phyloP scores from a whole-genome alignment of 1,284 basidiomycete genomes.

The Coniophora puteana region DNA sequence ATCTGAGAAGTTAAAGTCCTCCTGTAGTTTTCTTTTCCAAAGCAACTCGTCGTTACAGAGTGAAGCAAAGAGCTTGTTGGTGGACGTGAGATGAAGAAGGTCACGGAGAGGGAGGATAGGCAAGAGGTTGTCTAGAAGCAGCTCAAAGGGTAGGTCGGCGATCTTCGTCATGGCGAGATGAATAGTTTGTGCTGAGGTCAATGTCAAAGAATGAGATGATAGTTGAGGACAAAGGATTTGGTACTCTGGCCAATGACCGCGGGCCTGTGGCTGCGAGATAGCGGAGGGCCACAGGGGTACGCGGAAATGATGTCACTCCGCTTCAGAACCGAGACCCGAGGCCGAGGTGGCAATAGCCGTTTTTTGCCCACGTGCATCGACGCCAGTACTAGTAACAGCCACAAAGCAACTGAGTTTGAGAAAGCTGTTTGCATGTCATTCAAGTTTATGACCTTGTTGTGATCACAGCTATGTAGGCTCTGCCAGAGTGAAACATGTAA shows the following conservation, averaged over 20 bases:
- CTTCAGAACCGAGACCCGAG: no score
- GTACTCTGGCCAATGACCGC: slow-evolving; percentile 10
- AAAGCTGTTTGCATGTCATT: no score
- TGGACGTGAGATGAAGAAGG: slow-evolving; percentile 52
- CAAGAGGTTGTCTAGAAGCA: slow-evolving; percentile 71
- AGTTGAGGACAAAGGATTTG: background rate
- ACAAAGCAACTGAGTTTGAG: background rate
- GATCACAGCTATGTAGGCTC: no score
- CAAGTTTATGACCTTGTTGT: no score
- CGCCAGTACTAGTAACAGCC: background rate
- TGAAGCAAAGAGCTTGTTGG: slow-evolving; percentile 53
- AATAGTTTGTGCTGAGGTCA: slow-evolving; percentile 1
- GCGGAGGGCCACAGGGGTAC: no score
- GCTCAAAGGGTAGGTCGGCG: slow-evolving; percentile 62
- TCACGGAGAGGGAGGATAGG: slow-evolving; percentile 56
- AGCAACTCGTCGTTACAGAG: slow-evolving; percentile 73
- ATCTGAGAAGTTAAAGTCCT: slow-evolving; percentile 79
- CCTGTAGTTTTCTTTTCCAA: slow-evolving; percentile 68
- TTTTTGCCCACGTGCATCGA: slow-evolving; percentile 1
- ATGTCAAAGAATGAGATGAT: background rate
- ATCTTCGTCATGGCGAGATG: slow-evolving; percentile 31
- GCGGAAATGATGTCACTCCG: no score
- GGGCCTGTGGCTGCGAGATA: no score
- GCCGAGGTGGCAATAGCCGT: slow-evolving; percentile 13
- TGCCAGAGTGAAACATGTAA: no score